Percentiles rank a stretch among this genome's conserved stretches.
Conservation (phyloP, 2,329 filamentous ascomycete genomes). For the Colletotrichum sublineola region DNA sequence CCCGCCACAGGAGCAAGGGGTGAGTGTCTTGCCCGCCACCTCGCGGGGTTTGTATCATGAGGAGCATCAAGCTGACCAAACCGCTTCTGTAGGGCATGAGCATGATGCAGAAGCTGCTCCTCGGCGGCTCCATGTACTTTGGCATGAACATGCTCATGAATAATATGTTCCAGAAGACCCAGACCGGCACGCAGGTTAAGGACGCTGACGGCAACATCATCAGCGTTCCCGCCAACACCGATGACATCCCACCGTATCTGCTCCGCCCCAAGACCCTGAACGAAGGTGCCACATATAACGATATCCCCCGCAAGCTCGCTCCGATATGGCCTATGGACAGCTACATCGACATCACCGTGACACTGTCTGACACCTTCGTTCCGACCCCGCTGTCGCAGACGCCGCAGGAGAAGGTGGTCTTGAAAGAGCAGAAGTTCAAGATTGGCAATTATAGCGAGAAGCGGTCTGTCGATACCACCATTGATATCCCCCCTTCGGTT, state of each 20-base stretch:
- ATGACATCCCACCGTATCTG: slow-evolving; percentile 73
- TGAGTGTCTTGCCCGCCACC: slow-evolving; percentile 26
- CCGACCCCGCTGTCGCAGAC: slow-evolving; percentile 76
- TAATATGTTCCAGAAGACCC: slow-evolving; percentile 64
- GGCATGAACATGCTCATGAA: slow-evolving; percentile 71
- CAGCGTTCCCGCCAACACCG: slow-evolving; percentile 66
- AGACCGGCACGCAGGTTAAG: slow-evolving; percentile 61
- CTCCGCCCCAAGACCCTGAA: slow-evolving; percentile 72
- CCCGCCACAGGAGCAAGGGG: slow-evolving; percentile 40
- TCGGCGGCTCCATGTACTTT: slow-evolving; percentile 69
- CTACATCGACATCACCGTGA: slow-evolving; percentile 85
- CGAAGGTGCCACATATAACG: slow-evolving; percentile 73
- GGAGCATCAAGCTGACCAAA: slow-evolving; percentile 16
- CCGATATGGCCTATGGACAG: slow-evolving; percentile 90
- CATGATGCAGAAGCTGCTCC: slow-evolving; percentile 59
- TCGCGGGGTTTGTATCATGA: slow-evolving; percentile 7
- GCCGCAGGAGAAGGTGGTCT: slow-evolving; percentile 76
- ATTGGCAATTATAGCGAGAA: slow-evolving; percentile 84
- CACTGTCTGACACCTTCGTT: slow-evolving; percentile 81
- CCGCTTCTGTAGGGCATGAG: slow-evolving; percentile 50
- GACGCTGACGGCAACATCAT: slow-evolving; percentile 67
- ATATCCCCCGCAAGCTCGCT: slow-evolving; percentile 77
- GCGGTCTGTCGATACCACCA: slow-evolving; percentile 80
- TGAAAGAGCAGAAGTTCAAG: slow-evolving; percentile 84
- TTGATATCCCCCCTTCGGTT: slow-evolving; percentile 81